Percentiles rank a stretch among this genome's conserved stretches.
Conservation (phyloP, 2,329 filamentous ascomycete genomes). For the Trichophyton rubrum region DNA sequence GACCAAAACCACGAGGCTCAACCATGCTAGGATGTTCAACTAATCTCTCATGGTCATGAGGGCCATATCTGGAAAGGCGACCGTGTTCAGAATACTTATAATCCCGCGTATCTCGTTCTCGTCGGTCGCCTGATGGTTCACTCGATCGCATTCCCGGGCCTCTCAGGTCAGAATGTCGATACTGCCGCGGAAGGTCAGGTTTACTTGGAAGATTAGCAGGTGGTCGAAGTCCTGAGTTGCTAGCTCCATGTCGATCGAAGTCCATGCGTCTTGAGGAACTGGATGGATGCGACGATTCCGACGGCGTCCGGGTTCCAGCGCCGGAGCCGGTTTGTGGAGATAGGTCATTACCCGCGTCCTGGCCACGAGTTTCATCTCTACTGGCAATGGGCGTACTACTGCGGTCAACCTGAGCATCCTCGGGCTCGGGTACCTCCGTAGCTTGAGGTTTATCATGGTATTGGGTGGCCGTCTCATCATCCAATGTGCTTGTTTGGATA, state of each 20-base stretch:
- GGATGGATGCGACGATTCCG: constrained; percentile 20
- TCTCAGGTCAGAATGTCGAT: constrained; percentile 23
- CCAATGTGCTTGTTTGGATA: not conserved
- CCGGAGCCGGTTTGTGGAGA: not conserved
- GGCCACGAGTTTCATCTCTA: constrained; percentile 2
- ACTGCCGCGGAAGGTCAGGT: constrained; percentile 23
- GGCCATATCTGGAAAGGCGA: constrained; percentile 26
- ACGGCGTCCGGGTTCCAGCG: constrained; percentile 10
- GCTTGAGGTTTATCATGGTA: not conserved
- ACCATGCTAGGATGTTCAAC: not conserved
- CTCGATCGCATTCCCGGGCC: constrained; percentile 27
- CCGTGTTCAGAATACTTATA: constrained; percentile 26
- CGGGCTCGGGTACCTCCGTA: not conserved
- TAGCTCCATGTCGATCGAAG: constrained; percentile 20
- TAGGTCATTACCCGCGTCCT: not conserved
- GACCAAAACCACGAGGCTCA: not conserved
- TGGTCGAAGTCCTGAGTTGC: constrained; percentile 19
- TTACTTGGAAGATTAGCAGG: constrained; percentile 27
- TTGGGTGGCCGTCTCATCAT: not conserved
- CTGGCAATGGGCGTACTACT: not conserved
- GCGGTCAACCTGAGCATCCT: not conserved
- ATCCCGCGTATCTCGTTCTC: constrained; percentile 19
- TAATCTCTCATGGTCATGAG: constrained; percentile 24
- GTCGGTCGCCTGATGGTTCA: constrained; percentile 28
- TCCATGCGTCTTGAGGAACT: constrained; percentile 31